phyloP scores from a whole-genome alignment of 768 basidiomycete species.

The Tephrocybe sp. region DNA sequence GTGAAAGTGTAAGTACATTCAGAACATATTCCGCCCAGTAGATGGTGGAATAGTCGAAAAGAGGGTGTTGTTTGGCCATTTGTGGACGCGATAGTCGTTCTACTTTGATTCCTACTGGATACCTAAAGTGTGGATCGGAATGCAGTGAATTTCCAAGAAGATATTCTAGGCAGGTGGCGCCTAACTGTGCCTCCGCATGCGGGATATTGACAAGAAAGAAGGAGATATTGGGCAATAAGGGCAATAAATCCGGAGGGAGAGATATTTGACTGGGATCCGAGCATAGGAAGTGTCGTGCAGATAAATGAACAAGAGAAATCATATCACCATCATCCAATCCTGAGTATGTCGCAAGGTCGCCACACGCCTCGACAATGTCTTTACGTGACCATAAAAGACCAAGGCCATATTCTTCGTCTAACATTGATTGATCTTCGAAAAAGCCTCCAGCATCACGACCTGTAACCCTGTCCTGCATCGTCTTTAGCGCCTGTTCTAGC shows the following conservation, averaged over 20 bases:
- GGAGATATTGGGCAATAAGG: not conserved
- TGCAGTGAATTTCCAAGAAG: not conserved
- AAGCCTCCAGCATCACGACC: not conserved
- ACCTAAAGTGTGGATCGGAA: not conserved
- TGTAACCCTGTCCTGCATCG: not conserved
- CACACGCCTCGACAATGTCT: constrained; percentile 1
- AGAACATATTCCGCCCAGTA: too few species aligned
- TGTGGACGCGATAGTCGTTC: too few species aligned
- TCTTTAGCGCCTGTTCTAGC: not conserved
- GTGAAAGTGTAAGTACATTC: too few species aligned
- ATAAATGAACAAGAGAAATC: not conserved
- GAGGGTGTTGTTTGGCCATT: too few species aligned
- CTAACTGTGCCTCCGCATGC: not conserved
- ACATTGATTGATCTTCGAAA: not conserved
- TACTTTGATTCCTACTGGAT: too few species aligned
- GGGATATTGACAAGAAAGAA: not conserved
- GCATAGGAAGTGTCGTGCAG: not conserved
- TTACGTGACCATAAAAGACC: not conserved
- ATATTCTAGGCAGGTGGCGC: not conserved
- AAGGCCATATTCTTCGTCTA: not conserved
- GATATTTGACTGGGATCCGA: too few species aligned
- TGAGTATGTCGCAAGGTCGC: not conserved
- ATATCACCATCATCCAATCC: not conserved
- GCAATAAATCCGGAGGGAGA: not conserved
- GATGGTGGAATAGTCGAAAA: too few species aligned